phyloP scores from a whole-genome alignment of 1,139 yeast genomes.

The Suhomyces chickasaworum region DNA sequence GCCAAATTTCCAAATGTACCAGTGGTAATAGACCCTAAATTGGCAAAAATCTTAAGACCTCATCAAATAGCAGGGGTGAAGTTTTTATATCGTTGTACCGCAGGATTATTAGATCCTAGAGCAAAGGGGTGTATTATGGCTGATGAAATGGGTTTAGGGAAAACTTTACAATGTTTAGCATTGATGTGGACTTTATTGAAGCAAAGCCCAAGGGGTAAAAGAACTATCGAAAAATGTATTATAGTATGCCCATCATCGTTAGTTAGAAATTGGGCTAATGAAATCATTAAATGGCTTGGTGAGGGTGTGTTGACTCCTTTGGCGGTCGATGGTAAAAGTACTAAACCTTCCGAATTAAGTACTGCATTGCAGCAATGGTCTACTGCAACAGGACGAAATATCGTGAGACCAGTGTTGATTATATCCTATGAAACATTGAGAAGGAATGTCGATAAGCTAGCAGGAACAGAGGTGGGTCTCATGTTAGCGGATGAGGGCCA shows the following conservation, averaged over 20 bases:
- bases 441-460: constrained; percentile 76
- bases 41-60: constrained; percentile 84
- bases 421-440: constrained; percentile 95
- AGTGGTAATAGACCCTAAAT: constrained; percentile 90
- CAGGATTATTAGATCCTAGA: constrained; percentile 81
- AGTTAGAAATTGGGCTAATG: constrained; percentile 98
- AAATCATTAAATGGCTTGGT: constrained; percentile 93
- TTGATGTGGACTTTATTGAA: constrained; percentile 90
- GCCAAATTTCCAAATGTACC: constrained; percentile 81
- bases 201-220: constrained; percentile 88
- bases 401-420: constrained; percentile 90
- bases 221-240: constrained; percentile 84
- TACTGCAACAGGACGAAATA: constrained; percentile 79
- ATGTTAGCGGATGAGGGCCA: constrained; percentile 97
- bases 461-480: constrained; percentile 81
- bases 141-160: constrained; percentile 98
- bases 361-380: constrained; percentile 84
- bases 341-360: constrained; percentile 67
- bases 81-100: constrained; percentile 84
- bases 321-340: constrained; percentile 87
- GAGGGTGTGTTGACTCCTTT: constrained; percentile 85
- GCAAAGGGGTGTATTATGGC: constrained; percentile 99
- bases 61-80: constrained; percentile 97
- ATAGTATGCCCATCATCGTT: constrained; percentile 95
- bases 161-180: constrained; percentile 90